These are phyloP conservation scores for Bimuria novae-zelandiae DNA, from an alignment of 2,329 filamentous ascomycete genomes.

Conservation along the genomic window DNA sequence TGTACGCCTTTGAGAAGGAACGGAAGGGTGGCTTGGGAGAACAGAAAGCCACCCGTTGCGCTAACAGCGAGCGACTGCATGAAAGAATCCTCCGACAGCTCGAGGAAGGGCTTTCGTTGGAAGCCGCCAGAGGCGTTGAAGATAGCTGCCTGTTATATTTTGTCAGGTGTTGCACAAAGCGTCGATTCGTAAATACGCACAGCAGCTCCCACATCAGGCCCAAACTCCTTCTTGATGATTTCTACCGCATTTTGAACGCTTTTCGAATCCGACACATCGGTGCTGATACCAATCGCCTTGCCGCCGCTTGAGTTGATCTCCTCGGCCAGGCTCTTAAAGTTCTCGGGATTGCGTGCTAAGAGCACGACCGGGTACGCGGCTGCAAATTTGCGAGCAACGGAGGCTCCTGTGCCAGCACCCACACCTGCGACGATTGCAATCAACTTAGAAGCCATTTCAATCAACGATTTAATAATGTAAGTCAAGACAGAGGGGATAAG, in stretches of 20 bases:
- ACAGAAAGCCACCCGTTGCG: slow-evolving; percentile 70
- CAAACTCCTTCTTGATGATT: slow-evolving; percentile 64
- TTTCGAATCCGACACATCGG: slow-evolving; percentile 63
- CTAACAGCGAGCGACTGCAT: slow-evolving; percentile 53
- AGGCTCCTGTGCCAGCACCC: slow-evolving; percentile 60
- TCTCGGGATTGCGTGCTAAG: slow-evolving; percentile 70
- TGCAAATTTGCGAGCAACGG: slow-evolving; percentile 64
- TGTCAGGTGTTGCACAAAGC: not conserved
- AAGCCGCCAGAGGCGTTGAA: slow-evolving; percentile 71
- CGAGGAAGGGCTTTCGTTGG: slow-evolving; percentile 64
- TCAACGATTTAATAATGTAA: slow-evolving; percentile 1
- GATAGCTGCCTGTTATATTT: slow-evolving; percentile 59
- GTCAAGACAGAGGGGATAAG: not conserved
- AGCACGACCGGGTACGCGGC: slow-evolving; percentile 73
- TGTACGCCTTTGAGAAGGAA: slow-evolving; percentile 67
- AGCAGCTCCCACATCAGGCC: slow-evolving; percentile 50
- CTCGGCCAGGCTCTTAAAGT: slow-evolving; percentile 66
- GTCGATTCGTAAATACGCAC: slow-evolving; percentile 18
- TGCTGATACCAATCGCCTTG: slow-evolving; percentile 70
- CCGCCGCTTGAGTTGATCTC: slow-evolving; percentile 73
- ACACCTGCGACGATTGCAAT: slow-evolving; percentile 9
- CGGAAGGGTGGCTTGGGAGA: slow-evolving; percentile 73
- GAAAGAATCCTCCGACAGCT: slow-evolving; percentile 64
- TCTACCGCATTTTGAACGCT: slow-evolving; percentile 65
- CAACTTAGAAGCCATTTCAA: slow-evolving; percentile 3